phyloP scores from a whole-genome alignment of 1,139 yeast species.

The Blastobotrys arbuscula region DNA sequence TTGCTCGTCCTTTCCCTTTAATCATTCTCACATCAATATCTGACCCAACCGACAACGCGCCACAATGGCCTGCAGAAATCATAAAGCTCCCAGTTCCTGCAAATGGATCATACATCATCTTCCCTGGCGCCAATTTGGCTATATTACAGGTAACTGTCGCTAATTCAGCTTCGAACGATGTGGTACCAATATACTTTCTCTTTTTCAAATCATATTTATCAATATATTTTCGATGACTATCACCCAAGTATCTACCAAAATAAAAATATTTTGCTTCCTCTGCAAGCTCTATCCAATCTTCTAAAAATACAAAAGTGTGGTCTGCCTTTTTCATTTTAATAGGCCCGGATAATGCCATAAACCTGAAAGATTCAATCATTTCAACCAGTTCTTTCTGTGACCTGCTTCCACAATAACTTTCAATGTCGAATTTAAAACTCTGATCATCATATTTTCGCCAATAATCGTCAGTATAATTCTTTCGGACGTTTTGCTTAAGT shows the following conservation, averaged over 20 bases:
- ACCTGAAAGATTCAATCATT: slow-evolving; percentile 67
- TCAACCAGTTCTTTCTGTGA: slow-evolving; percentile 49
- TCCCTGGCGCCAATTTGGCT: slow-evolving; percentile 63
- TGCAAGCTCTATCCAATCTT: slow-evolving; percentile 54
- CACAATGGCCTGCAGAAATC: slow-evolving; percentile 82
- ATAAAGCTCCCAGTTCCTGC: slow-evolving; percentile 95
- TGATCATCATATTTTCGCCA: slow-evolving; percentile 22
- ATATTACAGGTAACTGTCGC: slow-evolving; percentile 81
- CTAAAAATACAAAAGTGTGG: slow-evolving; percentile 65
- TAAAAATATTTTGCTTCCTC: slow-evolving; percentile 41
- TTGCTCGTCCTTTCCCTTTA: slow-evolving; percentile 58
- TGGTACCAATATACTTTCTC: slow-evolving; percentile 88
- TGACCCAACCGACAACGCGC: slow-evolving; percentile 77
- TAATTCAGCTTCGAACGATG: slow-evolving; percentile 80
- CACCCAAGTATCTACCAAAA: slow-evolving; percentile 70
- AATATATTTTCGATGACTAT: slow-evolving; percentile 62
- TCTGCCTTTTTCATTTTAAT: slow-evolving; percentile 76
- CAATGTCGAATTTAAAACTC: slow-evolving; percentile 73
- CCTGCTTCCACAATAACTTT: slow-evolving; percentile 67
- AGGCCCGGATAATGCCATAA: slow-evolving; percentile 68
- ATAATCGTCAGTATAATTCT: slow-evolving; percentile 27
- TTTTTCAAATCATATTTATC: slow-evolving; percentile 78
- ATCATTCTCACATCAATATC: slow-evolving; percentile 87
- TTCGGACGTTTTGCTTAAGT: slow-evolving; percentile 52
- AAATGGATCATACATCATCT: slow-evolving; percentile 85